A percentile compares a stretch with the other conserved stretches of the same genome.
Evolutionary conservation across 208 protist genomes (phyloP).

Genomic region (Leishmania turanica): DNA sequence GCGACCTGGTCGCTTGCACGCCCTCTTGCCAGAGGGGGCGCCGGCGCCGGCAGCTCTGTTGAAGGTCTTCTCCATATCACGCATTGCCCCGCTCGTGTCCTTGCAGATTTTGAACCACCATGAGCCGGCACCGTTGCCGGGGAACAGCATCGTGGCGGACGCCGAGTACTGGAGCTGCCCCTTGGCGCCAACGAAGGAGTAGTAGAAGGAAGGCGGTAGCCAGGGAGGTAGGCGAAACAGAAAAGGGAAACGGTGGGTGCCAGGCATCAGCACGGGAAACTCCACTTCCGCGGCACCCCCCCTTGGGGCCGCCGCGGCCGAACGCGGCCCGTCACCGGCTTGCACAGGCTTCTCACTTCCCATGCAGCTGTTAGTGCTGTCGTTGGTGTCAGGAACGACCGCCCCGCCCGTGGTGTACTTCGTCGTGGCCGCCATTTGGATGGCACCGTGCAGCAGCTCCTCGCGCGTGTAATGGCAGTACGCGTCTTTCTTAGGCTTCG

Average conservation of each 20-base stretch:
- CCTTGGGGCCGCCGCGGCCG: not conserved
- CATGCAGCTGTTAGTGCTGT: not conserved
- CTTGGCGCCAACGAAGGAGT: conserved; percentile 34
- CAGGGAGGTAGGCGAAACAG: conserved; percentile 59
- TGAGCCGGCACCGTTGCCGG: conserved; percentile 29
- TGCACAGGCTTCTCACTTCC: conserved; percentile 9
- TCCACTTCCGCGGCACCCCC: conserved; percentile 12
- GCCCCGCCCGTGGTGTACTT: conserved; percentile 17
- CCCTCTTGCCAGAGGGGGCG: not conserved
- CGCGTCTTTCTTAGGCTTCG: conserved; percentile 32
- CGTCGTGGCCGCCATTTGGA: conserved; percentile 20
- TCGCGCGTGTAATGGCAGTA: conserved; percentile 29
- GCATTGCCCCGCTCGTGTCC: conserved; percentile 1
- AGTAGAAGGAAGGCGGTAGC: conserved; percentile 73
- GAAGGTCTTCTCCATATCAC: conserved; percentile 9
- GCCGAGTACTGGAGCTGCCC: conserved; percentile 52
- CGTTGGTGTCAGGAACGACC: not conserved
- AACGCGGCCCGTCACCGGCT: conserved; percentile 2
- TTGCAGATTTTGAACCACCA: conserved; percentile 19
- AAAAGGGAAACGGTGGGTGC: conserved; percentile 62
- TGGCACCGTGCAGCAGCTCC: conserved; percentile 19
- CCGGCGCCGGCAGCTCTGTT: not conserved
- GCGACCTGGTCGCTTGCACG: not conserved
- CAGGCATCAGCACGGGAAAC: conserved; percentile 43
- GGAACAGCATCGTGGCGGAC: conserved; percentile 41